Evolutionary conservation across 768 basidiomycete species (phyloP), one percentile per base, ranked within the genome.

Genomic region (Rubroboletus satanas): DNA sequence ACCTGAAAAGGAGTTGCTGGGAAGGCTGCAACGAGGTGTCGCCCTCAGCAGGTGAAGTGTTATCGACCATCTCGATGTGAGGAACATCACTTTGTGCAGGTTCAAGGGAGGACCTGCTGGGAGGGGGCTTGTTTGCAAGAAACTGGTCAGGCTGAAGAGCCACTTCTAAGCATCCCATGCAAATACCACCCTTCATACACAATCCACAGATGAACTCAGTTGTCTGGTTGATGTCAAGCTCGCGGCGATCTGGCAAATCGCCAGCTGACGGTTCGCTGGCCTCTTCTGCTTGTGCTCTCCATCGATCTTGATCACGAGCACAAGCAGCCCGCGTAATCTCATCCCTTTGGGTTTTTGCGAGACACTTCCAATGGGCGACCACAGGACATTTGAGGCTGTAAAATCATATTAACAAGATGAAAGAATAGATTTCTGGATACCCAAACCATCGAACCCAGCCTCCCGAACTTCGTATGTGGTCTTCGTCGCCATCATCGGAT

Each of bases 401-500:
- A 45, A 64, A 47, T 23, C 3, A 39, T 9, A 33, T 68, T 9
- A 67, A 45, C 39, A 55, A 36, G 17, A 38, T 32, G 41, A 50
- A 42, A 44, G 42, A 54, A 42, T 31, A 41, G 5, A 36, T 32
- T 1, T 1, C 0, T 36, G n/a, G n/a, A 47, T 32, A 42, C 72
- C 28, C 79, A 52, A 66, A 90, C 90, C 91, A 94, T 72, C 83
- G 79, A 58, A 93, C 83, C 91, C 91, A 94, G 28, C 91, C 91
- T 12, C 91, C 91, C 44, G 87, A 71, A 7, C 68, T 66, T 12
- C 57, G 71, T 10, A 83, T 71, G 45, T 71, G 74, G 36, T 82
- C 80, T 36, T 77, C 73, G 41, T 86, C 84, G 31, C 82, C 77
- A 18, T 80, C 82, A 10, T 70, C 63, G 4, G 59, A 52, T 47